These are phyloP conservation scores for Oryza coarctata DNA, from an alignment of 176 grass and related monocot species.

Conservation along the genomic window DNA sequence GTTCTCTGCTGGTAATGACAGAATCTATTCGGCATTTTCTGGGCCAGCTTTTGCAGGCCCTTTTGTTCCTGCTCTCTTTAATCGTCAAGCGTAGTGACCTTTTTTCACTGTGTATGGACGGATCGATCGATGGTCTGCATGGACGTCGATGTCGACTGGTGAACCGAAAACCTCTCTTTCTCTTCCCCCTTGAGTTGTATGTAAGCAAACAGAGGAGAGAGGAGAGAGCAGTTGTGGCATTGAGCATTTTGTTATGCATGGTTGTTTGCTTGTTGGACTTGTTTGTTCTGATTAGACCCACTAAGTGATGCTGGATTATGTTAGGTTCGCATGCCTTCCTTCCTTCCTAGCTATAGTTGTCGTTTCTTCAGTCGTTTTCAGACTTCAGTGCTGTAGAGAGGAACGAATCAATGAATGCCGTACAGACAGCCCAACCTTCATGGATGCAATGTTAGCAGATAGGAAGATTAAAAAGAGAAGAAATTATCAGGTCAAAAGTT, in stretches of 20 bases:
- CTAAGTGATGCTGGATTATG: not conserved
- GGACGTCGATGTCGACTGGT: constrained; percentile 6
- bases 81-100: not conserved
- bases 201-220: not conserved
- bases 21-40: constrained; percentile 34
- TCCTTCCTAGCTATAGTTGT: not conserved
- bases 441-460: not conserved
- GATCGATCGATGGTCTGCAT: not conserved
- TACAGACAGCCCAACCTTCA: not conserved
- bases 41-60: not conserved
- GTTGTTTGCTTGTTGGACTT: not conserved
- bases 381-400: not conserved
- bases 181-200: not conserved
- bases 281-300: not conserved
- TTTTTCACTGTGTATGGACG: not conserved
- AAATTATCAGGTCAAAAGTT: not conserved
- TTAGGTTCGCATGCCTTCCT: not conserved
- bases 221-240: not conserved
- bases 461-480: not conserved
- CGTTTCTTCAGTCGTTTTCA: constrained; percentile 22
- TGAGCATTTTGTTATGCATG: not conserved
- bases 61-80: not conserved
- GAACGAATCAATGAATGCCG: not conserved
- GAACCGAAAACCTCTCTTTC: constrained; percentile 14
- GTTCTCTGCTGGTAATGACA: not conserved